phyloP scores from a whole-genome alignment of 2,329 filamentous ascomycete genomes.

The Aspergillus sp. region DNA sequence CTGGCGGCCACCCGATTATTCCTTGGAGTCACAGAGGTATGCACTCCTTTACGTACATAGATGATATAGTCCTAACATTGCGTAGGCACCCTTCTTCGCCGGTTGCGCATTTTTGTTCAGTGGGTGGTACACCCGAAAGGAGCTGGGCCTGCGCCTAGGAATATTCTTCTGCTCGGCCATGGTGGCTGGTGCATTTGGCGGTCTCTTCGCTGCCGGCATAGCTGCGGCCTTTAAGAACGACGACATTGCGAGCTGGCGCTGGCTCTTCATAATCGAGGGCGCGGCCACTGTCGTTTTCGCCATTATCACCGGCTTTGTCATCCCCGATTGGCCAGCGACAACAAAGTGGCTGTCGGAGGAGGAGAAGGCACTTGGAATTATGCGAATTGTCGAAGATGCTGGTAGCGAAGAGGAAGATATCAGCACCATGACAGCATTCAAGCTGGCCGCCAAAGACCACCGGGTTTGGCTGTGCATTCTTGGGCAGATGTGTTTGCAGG shows the following conservation, averaged over 20 bases:
- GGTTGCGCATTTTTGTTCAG: slow-evolving; percentile 37
- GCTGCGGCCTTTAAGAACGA: slow-evolving; percentile 20
- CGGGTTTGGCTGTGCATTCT: background rate
- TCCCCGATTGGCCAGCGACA: slow-evolving; percentile 47
- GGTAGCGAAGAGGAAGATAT: background rate
- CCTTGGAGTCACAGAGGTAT: background rate
- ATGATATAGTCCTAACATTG: background rate
- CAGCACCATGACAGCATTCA: background rate
- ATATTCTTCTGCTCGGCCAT: slow-evolving; percentile 38
- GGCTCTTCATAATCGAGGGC: slow-evolving; percentile 54
- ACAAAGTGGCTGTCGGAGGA: slow-evolving; percentile 49
- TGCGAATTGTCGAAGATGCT: background rate
- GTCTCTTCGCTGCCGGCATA: slow-evolving; percentile 44
- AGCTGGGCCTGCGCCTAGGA: slow-evolving; percentile 40
- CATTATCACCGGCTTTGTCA: slow-evolving; percentile 51
- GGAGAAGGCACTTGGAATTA: slow-evolving; percentile 38
- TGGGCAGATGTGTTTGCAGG: background rate
- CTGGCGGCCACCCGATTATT: background rate
- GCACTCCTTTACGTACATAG: background rate
- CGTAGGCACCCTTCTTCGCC: slow-evolving; percentile 4
- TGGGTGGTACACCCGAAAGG: slow-evolving; percentile 41
- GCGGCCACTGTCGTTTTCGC: slow-evolving; percentile 49
- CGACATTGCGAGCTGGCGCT: slow-evolving; percentile 36
- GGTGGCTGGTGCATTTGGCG: slow-evolving; percentile 41
- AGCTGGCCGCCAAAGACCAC: background rate